A percentile compares a stretch with the other conserved stretches of the same genome.
Evolutionary conservation across 2,329 filamentous ascomycete species (phyloP).

Genomic region (Biscogniauxia sp.): DNA sequence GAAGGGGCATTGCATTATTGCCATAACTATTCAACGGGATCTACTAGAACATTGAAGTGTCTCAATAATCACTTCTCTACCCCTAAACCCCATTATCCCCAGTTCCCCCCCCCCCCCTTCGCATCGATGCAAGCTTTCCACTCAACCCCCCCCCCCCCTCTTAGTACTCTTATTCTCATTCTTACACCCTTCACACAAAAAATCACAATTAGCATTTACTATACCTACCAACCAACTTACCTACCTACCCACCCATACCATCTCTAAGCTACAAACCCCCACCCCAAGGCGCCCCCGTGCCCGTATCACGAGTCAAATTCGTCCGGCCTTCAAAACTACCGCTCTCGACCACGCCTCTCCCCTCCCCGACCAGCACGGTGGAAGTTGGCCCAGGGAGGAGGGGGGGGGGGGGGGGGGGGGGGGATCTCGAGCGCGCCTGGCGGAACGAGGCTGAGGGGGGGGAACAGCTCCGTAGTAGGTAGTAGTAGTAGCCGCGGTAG

Average conservation of each 20-base stretch:
- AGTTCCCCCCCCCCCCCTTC: not conserved
- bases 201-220: no score
- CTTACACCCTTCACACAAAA: no score
- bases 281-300: slow-evolving; percentile 22
- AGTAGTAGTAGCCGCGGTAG: slow-evolving; percentile 66
- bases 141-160: no score
- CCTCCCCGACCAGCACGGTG: slow-evolving; percentile 54
- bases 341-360: no score
- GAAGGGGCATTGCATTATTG: not conserved
- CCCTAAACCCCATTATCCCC: slow-evolving; percentile 3
- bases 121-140: not conserved
- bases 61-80: slow-evolving; percentile 1
- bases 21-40: slow-evolving; percentile 1
- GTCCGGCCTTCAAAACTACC: slow-evolving; percentile 46
- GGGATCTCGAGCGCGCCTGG: no score
- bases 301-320: slow-evolving; percentile 60
- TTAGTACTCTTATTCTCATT: no score
- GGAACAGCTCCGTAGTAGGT: no score
- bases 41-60: slow-evolving; percentile 13
- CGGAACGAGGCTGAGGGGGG: no score
- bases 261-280: not conserved
- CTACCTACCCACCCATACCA: no score
- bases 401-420: no score
- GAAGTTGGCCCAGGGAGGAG: slow-evolving; percentile 63
- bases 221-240: no score